Conservation (phyloP, 1,139 yeast genomes). For the Blastobotrys raffinosifermentans region DNA sequence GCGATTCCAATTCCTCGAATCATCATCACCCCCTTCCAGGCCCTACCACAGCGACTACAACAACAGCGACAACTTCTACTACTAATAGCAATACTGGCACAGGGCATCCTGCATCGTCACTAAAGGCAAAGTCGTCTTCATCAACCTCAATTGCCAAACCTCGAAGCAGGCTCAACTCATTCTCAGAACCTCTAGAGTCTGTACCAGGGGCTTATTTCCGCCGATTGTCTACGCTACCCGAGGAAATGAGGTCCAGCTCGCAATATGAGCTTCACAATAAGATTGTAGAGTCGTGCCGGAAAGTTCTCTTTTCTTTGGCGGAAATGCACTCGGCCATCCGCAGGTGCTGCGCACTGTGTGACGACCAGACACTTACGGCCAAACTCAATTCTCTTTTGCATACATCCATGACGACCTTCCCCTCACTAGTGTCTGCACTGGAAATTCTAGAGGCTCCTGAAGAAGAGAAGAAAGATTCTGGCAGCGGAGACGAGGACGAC, state of each 20-base stretch:
- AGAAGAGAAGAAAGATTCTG: conserved; percentile 3
- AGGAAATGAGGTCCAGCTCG: conserved; percentile 29
- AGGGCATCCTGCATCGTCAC: conserved; percentile 3
- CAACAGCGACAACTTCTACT: too few species aligned
- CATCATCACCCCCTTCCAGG: too few species aligned
- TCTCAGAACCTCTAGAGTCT: conserved; percentile 27
- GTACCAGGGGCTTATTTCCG: conserved; percentile 55
- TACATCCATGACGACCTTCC: conserved; percentile 40
- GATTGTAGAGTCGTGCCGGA: conserved; percentile 33
- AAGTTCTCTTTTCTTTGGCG: conserved; percentile 43
- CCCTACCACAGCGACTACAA: too few species aligned
- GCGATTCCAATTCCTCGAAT: too few species aligned
- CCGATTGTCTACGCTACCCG: conserved; percentile 64
- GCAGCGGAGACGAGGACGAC: conserved; percentile 5
- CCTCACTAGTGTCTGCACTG: conserved; percentile 23
- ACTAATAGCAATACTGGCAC: too few species aligned
- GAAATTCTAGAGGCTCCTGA: conserved; percentile 15
- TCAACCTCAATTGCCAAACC: conserved; percentile 1
- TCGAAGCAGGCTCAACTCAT: conserved; percentile 14
- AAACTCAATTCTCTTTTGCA: conserved; percentile 53
- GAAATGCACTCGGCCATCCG: conserved; percentile 67
- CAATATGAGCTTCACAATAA: conserved; percentile 15
- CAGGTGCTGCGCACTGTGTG: conserved; percentile 60
- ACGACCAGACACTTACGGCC: conserved; percentile 55
- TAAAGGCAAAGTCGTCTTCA: conserved; percentile 7